Base-by-base conservation (phyloP, 2,329 filamentous ascomycete genomes). In the Claviceps sp. region DNA sequence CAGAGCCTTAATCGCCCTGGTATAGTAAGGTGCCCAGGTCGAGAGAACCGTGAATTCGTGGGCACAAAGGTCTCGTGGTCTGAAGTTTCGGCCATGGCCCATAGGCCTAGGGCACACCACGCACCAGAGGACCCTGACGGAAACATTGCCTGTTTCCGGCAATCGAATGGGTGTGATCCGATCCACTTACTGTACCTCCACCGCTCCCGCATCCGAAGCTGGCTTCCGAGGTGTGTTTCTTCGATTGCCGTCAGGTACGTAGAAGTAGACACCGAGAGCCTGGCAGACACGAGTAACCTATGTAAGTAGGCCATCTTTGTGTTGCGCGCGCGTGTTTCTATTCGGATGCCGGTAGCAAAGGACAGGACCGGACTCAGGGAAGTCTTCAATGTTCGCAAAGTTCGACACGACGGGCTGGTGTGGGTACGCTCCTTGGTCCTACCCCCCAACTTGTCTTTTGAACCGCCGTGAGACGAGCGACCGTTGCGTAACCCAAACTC, bases 101-200 rank as follows among this genome's bases (percentile, higher is more conserved):
- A n/a, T 9, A 16, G 43, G 43, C n/a, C 22, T 8, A n/a, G 40
- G 13, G n/a, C 43, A 48, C 2, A 30, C 37, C 37, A 26, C 9
- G 30, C 30, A 47, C 13, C 26, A 16, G 37, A 45, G 7, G 16
- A 41, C 45, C 45, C 38, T 47, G 45, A 37, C 50, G 26, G 50
- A 34, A 30, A 18, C 45, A 52, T 44, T 51, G 34, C 50, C 50
- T 30, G 22, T 30, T 51, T 41, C 20, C 30, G 22, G 50, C 38
- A 22, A 42, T 7, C 41, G 42, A 42, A 16, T 24, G 13, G 37
- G 38, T 49, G 22, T 34, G 24, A 43, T 43, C 38, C 42, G 24
- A 14, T 34, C 37, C 47, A 42, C 38, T 11, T 34, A 34, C 26
- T 30, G 26, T 8, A 34, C 5, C 11, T 40, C 26, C 38, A 30